Evolutionary conservation across 257 asterid species (phyloP).

Genomic region (Solanum piurae): DNA sequence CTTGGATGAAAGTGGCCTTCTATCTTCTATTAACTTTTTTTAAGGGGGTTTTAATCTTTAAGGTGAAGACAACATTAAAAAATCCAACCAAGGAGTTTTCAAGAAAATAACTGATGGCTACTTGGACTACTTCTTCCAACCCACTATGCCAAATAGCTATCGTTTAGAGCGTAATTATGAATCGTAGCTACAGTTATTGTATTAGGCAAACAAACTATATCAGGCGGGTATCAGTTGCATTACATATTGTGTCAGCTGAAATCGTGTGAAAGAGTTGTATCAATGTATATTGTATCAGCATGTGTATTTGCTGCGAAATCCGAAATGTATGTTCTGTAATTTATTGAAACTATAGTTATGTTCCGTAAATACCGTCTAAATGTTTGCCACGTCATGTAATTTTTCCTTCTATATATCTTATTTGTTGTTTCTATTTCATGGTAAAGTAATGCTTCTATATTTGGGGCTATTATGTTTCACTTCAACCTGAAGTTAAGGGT

Average conservation of each 20-base stretch:
- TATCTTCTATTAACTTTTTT: not conserved
- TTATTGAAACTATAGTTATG: not conserved
- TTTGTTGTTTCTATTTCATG: not conserved
- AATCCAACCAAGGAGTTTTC: not conserved
- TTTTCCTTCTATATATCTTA: not conserved
- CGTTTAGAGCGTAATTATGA: not conserved
- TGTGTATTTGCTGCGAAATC: not conserved
- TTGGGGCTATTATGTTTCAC: not conserved
- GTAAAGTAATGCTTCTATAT: not conserved
- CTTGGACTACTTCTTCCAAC: not conserved
- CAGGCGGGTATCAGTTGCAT: not conserved
- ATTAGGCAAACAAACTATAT: not conserved
- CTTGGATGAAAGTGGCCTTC: not conserved
- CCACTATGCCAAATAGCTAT: not conserved
- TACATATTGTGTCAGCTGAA: not conserved
- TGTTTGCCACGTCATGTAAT: not conserved
- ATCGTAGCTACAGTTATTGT: not conserved
- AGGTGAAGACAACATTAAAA: conserved; percentile 3
- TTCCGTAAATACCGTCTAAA: not conserved
- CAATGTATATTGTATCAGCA: not conserved
- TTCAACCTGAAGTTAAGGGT: not conserved
- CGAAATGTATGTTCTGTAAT: not conserved
- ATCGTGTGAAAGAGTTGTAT: not conserved
- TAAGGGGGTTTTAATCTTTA: not conserved
- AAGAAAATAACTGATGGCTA: not conserved